Evolutionary conservation across 148 eudicot genomes (phyloP).

Genomic region (Chenopodium suecicum): DNA sequence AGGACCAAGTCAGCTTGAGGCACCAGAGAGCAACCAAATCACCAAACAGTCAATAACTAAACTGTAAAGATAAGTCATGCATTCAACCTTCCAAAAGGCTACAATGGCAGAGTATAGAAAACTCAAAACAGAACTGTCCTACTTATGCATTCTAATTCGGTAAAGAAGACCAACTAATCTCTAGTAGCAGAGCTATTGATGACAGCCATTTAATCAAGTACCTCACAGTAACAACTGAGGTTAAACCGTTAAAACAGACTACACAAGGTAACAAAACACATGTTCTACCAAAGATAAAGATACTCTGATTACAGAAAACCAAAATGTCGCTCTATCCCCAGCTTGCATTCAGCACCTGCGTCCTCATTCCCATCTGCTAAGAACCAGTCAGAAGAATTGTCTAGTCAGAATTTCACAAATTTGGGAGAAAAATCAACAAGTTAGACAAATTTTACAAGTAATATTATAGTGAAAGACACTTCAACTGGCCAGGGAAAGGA

Average conservation of each 20-base stretch:
- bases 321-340: slow-evolving; percentile 10
- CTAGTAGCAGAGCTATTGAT: slow-evolving; percentile 11
- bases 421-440: not conserved
- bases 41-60: not conserved
- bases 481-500: not conserved
- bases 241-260: slow-evolving; percentile 8
- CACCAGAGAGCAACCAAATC: not conserved
- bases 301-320: slow-evolving; percentile 22
- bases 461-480: not conserved
- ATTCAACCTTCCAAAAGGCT: not conserved
- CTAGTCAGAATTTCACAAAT: not conserved
- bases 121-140: slow-evolving; percentile 7
- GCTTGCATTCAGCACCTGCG: slow-evolving; percentile 1
- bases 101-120: not conserved
- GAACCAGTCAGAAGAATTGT: not conserved
- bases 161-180: slow-evolving; percentile 11
- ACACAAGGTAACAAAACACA: slow-evolving; percentile 14
- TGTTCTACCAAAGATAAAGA: slow-evolving; percentile 2
- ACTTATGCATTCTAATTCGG: slow-evolving; percentile 10
- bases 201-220: slow-evolving; percentile 17
- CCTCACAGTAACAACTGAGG: slow-evolving; percentile 11
- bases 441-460: not conserved
- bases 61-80: not conserved
- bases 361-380: slow-evolving; percentile 29
- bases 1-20: not conserved